Evolutionary conservation across 768 basidiomycete species (phyloP).

Genomic region (Leccinum boreale): DNA sequence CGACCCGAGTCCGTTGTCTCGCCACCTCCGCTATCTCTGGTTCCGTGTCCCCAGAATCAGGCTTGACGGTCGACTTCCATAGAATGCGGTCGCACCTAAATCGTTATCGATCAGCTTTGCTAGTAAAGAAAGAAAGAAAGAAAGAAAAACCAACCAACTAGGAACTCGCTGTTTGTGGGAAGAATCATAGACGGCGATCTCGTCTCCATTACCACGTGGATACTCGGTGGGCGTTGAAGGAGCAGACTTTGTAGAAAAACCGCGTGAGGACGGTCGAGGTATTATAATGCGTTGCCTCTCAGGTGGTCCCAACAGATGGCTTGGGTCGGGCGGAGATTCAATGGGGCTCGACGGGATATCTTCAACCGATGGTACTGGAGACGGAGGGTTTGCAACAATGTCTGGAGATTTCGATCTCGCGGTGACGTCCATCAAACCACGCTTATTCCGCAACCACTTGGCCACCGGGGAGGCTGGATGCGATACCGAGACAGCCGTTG

Average conservation of each 20-base stretch:
- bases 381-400: conserved; percentile 25
- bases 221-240: conserved; percentile 35
- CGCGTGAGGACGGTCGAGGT: conserved; percentile 26
- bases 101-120: conserved; percentile 1
- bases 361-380: conserved; percentile 23
- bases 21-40: conserved; percentile 31
- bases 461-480: conserved; percentile 25
- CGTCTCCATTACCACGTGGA: conserved; percentile 37
- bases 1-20: conserved; percentile 45
- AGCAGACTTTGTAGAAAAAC: conserved; percentile 27
- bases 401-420: conserved; percentile 20
- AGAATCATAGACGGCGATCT: conserved; percentile 73
- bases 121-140: not conserved
- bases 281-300: conserved; percentile 21
- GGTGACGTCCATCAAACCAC: conserved; percentile 9
- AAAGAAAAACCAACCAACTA: conserved; percentile 56
- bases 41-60: conserved; percentile 41
- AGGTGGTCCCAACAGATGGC: conserved; percentile 18
- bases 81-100: conserved; percentile 80
- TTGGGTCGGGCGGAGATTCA: conserved; percentile 11
- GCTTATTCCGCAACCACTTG: conserved; percentile 32
- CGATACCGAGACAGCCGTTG: conserved; percentile 28
- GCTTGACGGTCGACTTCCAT: conserved; percentile 70
- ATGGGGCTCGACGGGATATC: conserved; percentile 22
- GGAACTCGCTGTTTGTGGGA: conserved; percentile 81